A percentile compares a stretch with the other conserved stretches of the same genome.
Evolutionary conservation across 2,329 filamentous ascomycete genomes (phyloP).

Genomic region (Fusarium sp.): DNA sequence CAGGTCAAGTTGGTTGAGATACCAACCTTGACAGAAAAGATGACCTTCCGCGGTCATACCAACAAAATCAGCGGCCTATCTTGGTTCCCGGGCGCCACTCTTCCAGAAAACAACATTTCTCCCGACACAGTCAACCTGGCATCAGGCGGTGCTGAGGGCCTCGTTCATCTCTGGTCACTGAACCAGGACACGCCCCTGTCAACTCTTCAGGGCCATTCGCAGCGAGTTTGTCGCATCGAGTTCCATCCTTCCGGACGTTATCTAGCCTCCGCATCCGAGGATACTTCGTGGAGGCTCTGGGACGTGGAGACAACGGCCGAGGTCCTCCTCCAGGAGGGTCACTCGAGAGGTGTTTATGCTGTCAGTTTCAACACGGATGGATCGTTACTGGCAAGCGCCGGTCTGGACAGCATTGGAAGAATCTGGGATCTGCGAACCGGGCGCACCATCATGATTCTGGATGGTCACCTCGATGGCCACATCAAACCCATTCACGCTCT

Average conservation of each 20-base stretch:
- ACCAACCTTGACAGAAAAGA: constrained; percentile 82
- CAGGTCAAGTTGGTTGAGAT: constrained; percentile 88
- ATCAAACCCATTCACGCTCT: constrained; percentile 94
- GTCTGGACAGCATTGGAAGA: constrained; percentile 91
- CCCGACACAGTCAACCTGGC: constrained; percentile 84
- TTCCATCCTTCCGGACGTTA: constrained; percentile 94
- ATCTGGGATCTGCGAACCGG: constrained; percentile 96
- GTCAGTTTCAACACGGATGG: constrained; percentile 93
- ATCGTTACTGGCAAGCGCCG: constrained; percentile 90
- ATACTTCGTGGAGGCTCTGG: constrained; percentile 97
- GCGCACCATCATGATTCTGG: constrained; percentile 93
- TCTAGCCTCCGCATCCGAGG: constrained; percentile 92
- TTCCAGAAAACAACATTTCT: constrained; percentile 78
- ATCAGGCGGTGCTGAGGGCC: constrained; percentile 88
- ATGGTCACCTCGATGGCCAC: constrained; percentile 82
- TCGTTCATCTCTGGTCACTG: constrained; percentile 91
- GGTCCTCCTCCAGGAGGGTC: constrained; percentile 90
- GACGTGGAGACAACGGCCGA: constrained; percentile 89
- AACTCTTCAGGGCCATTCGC: constrained; percentile 84
- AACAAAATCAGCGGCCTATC: constrained; percentile 90
- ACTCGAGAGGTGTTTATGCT: constrained; percentile 92
- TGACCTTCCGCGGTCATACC: constrained; percentile 83
- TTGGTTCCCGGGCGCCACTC: constrained; percentile 87
- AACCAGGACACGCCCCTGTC: constrained; percentile 86
- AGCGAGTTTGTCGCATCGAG: constrained; percentile 90